Evolutionary conservation across 805 yeast genomes (phyloP), one percentile per base, ranked within the genome.

Genomic region (Vanderwaltozyma polyspora): DNA sequence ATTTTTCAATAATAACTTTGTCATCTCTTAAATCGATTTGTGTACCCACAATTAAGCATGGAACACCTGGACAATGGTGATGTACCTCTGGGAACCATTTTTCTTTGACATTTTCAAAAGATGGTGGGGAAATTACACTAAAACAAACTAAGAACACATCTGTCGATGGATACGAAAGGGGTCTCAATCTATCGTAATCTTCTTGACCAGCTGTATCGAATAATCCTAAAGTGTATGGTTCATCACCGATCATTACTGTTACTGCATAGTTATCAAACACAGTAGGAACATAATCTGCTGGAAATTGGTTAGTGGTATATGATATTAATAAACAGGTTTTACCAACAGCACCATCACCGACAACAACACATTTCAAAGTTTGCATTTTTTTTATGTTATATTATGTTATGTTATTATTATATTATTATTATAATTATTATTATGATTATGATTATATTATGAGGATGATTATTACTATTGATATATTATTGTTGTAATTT

Each of bases 321-420:
- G 96, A 87, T 55, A 89, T 89, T 48, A 91, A 72, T 43, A 91
- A 74, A 66, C 97, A 89, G 14, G 97, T 89, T 70, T 86, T 89
- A 51, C 98, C 98, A 44, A 91, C 97, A 49, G 97, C 97, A 83
- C 98, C 98, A 66, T 91, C 98, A 46, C 98, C 98, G 37, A 91
- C 97, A 45, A 89, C 96, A 46, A 91, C 97, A 71, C 97, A 91
- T 65, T 89, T 89, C 60, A 82, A 60, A 32, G 72, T 66, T 52
- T 66, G 70, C 72, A 66, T 66, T 24, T 31, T 22, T 29, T 27
- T 24, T 32, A 14, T 38, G 22, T 28, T 28, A 30, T 24, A 8
- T 6, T 13, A 25, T 25, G 18, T 13, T 25, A 25, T 25, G 6
- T 24, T 24, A 24, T 12, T 24, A 24, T 9, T 24, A 24, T 24